Evolutionary conservation across 306 rosid species (phyloP).

Genomic region (Casuarina equisetifolia): DNA sequence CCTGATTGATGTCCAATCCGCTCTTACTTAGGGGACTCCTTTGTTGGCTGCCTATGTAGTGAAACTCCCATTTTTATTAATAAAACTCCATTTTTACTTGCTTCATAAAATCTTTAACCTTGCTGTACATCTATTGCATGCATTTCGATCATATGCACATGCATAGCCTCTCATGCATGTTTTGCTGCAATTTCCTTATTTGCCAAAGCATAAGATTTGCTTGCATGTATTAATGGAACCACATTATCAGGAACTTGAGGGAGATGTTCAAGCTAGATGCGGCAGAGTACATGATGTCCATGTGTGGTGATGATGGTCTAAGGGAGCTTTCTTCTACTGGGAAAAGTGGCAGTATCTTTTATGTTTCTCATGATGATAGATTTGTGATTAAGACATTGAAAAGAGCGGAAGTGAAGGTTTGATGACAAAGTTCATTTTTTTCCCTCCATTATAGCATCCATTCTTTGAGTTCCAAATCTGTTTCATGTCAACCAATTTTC

Average conservation of each 20-base stretch:
- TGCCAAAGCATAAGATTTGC: constrained; percentile 5
- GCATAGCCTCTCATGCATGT: not conserved
- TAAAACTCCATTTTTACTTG: not conserved
- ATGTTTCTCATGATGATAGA: constrained; percentile 92
- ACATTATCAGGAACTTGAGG: constrained; percentile 84
- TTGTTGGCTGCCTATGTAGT: no score
- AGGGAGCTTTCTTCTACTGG: constrained; percentile 90
- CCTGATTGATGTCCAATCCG: no score
- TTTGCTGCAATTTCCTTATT: not conserved
- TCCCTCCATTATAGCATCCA: no score
- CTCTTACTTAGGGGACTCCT: no score
- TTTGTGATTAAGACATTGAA: constrained; percentile 89
- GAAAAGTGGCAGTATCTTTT: constrained; percentile 99
- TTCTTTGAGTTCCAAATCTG: not conserved
- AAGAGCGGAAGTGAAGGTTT: constrained; percentile 83
- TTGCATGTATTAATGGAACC: constrained; percentile 13
- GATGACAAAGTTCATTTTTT: constrained; percentile 25
- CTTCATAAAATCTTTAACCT: not conserved
- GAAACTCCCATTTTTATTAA: no score
- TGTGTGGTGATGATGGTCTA: constrained; percentile 86
- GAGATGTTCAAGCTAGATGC: constrained; percentile 99
- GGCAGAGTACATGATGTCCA: constrained; percentile 99
- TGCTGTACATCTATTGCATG: not conserved
- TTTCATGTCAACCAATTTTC: not conserved
- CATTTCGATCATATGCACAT: not conserved